phyloP scores from a whole-genome alignment of 202 grass and related monocot species.

The Setaria italica region DNA sequence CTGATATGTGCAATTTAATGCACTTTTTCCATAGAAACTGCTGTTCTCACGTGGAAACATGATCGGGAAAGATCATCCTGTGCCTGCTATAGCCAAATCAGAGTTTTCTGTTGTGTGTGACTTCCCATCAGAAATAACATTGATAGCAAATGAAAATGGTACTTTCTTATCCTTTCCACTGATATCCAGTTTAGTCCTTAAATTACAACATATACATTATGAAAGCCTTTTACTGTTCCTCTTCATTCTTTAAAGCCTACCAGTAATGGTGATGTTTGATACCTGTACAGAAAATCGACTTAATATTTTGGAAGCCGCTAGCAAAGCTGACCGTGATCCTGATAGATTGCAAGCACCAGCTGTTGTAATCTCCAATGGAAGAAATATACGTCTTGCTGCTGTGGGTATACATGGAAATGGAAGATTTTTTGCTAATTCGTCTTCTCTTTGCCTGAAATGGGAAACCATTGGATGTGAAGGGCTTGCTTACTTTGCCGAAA shows the following conservation, averaged over 20 bases:
- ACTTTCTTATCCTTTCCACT: slow-evolving; percentile 52
- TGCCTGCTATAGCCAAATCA: slow-evolving; percentile 64
- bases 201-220: slow-evolving; percentile 14
- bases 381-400: slow-evolving; percentile 79
- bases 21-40: slow-evolving; percentile 68
- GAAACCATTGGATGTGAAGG: slow-evolving; percentile 78
- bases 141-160: slow-evolving; percentile 99
- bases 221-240: not conserved
- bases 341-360: slow-evolving; percentile 75
- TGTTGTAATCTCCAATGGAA: slow-evolving; percentile 86
- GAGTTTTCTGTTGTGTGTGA: slow-evolving; percentile 81
- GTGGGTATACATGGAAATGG: slow-evolving; percentile 68
- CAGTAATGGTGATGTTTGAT: slow-evolving; percentile 24
- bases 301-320: slow-evolving; percentile 76
- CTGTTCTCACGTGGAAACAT: slow-evolving; percentile 94
- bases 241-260: slow-evolving; percentile 14
- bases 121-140: slow-evolving; percentile 76
- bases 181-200: slow-evolving; percentile 35
- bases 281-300: slow-evolving; percentile 68
- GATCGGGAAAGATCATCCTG: slow-evolving; percentile 80
- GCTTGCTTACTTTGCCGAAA: slow-evolving; percentile 64
- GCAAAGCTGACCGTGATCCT: slow-evolving; percentile 68
- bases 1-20: slow-evolving; percentile 38
- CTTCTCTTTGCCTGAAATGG: slow-evolving; percentile 91
- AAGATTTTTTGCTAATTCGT: slow-evolving; percentile 88